A percentile compares a stretch with the other conserved stretches of the same genome.
phyloP scores from a whole-genome alignment of 768 basidiomycete species.

The Lyophyllum shimeji region DNA sequence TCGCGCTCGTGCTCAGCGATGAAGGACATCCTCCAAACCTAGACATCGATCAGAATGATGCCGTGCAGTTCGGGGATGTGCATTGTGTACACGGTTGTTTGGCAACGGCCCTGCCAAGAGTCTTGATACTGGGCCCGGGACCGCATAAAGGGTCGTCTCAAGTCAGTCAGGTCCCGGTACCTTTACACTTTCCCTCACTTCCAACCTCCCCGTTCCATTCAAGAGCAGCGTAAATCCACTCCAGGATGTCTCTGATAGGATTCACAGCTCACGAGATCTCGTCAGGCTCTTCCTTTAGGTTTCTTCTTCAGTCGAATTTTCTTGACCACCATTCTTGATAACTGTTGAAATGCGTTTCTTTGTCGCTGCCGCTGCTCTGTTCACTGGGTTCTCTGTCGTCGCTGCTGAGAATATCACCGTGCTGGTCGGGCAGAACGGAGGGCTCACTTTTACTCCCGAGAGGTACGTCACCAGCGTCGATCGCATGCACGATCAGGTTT shows the following conservation, averaged over 20 bases:
- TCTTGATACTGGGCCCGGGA: too few relatives aligned
- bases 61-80: neutral
- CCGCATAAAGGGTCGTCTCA: neutral
- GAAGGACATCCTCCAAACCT: constrained; percentile 28
- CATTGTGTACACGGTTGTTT: neutral
- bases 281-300: constrained; percentile 22
- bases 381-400: constrained; percentile 25
- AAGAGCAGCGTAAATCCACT: constrained; percentile 33
- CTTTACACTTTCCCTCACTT: neutral
- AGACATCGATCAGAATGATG: neutral
- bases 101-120: neutral
- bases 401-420: constrained; percentile 31
- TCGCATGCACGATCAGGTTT: neutral
- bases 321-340: constrained; percentile 6
- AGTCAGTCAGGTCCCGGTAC: neutral
- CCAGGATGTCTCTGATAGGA: constrained; percentile 9
- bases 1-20: constrained; percentile 40
- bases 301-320: constrained; percentile 11
- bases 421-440: constrained; percentile 29
- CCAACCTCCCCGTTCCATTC: constrained; percentile 14
- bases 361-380: constrained; percentile 23
- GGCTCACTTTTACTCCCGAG: constrained; percentile 26
- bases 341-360: constrained; percentile 13
- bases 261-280: constrained; percentile 5
- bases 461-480: neutral